Evolutionary conservation across 2,329 filamentous ascomycete species (phyloP).

Genomic region (Fusarium verticillioides): DNA sequence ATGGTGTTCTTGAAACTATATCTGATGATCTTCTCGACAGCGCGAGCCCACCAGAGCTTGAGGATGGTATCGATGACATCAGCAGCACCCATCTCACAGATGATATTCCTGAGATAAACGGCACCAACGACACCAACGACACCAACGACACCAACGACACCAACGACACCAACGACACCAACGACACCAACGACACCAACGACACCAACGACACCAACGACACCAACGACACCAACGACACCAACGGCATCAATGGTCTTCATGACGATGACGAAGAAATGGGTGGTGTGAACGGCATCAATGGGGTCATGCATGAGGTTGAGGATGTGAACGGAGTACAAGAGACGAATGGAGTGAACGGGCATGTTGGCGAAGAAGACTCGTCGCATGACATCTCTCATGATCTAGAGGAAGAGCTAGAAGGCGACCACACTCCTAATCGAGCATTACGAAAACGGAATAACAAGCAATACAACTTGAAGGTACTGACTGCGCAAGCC

Average conservation of each 20-base stretch:
- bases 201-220: not conserved
- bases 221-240: not conserved
- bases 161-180: conserved; percentile 5
- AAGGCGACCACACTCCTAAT: conserved; percentile 62
- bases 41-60: conserved; percentile 18
- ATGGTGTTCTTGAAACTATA: conserved; percentile 38
- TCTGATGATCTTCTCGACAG: conserved; percentile 31
- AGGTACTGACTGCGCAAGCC: conserved; percentile 67
- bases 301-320: conserved; percentile 19
- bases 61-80: conserved; percentile 21
- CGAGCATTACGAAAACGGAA: conserved; percentile 61
- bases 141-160: conserved; percentile 14
- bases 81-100: conserved; percentile 19
- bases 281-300: conserved; percentile 8
- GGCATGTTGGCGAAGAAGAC: conserved; percentile 45
- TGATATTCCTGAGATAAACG: conserved; percentile 16
- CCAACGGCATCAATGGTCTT: conserved; percentile 11
- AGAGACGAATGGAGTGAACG: conserved; percentile 25
- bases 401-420: conserved; percentile 57
- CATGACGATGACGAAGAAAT: conserved; percentile 14
- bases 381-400: conserved; percentile 48
- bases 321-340: not conserved
- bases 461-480: conserved; percentile 68
- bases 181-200: conserved; percentile 3
- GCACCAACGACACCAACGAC: not conserved